These are phyloP conservation scores for Akanthomyces dipterigenus DNA, from an alignment of 2,329 filamentous ascomycete genomes.

Conservation along the genomic window DNA sequence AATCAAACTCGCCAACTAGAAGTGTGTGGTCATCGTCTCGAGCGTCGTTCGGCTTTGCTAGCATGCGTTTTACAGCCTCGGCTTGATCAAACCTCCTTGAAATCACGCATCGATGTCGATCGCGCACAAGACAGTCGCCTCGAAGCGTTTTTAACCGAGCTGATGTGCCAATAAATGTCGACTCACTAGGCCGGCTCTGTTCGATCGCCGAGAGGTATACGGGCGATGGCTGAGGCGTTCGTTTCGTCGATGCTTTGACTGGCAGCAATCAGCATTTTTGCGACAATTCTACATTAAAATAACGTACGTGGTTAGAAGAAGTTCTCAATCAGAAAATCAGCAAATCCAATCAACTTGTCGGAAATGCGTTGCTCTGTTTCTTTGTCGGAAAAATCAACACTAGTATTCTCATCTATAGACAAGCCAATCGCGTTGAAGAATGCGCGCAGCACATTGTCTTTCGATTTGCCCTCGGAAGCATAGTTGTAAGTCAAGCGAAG, in stretches of 20 bases:
- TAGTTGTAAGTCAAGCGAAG: conserved; percentile 5
- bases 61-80: conserved; percentile 1
- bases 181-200: background rate
- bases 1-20: conserved; percentile 5
- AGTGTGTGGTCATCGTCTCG: conserved; percentile 13
- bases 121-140: conserved; percentile 11
- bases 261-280: background rate
- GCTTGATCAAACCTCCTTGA: conserved; percentile 11
- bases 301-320: conserved; percentile 13
- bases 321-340: conserved; percentile 12
- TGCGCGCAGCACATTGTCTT: conserved; percentile 11
- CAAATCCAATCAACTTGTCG: conserved; percentile 5
- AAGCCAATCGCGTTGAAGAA: conserved; percentile 6
- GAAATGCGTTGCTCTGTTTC: background rate
- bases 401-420: background rate
- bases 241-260: conserved; percentile 11
- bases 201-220: conserved; percentile 9
- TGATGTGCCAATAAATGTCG: conserved; percentile 8
- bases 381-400: background rate
- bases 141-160: conserved; percentile 9
- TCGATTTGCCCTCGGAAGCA: conserved; percentile 1
- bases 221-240: conserved; percentile 12
- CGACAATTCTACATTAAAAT: background rate
- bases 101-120: conserved; percentile 14
- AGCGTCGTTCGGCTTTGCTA: background rate